A percentile compares a stretch with the other conserved stretches of the same genome.
phyloP scores from a whole-genome alignment of 2,329 filamentous ascomycete genomes.

The Paraphoma sp. region DNA sequence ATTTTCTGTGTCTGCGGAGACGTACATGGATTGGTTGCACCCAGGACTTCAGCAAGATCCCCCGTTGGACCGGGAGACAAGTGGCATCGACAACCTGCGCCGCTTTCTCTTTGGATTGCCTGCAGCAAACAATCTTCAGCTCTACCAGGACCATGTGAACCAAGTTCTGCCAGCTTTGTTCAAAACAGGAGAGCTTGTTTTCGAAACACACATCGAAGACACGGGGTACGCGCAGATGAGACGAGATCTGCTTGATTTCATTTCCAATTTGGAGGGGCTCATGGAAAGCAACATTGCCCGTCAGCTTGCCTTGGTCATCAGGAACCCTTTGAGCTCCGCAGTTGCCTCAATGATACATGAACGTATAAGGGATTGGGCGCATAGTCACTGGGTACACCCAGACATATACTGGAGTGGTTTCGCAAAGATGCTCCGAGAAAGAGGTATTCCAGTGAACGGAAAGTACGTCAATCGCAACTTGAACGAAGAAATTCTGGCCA shows the following conservation, averaged over 20 bases:
- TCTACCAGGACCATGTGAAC: constrained; percentile 10
- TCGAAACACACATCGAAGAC: constrained; percentile 9
- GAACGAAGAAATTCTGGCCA: constrained; percentile 11
- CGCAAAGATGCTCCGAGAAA: constrained; percentile 15
- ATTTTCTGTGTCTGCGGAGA: constrained; percentile 5
- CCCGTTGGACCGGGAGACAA: not conserved
- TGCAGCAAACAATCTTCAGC: constrained; percentile 6
- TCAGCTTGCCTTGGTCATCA: not conserved
- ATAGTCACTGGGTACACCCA: constrained; percentile 1
- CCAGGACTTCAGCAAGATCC: no score
- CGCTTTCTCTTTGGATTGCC: constrained; percentile 8
- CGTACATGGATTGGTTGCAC: not conserved
- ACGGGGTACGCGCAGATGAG: constrained; percentile 11
- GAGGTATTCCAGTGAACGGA: constrained; percentile 15
- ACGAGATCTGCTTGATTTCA: not conserved
- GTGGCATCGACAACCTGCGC: constrained; percentile 8
- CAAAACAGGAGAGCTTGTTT: not conserved
- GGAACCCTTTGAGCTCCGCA: not conserved
- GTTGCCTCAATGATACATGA: not conserved
- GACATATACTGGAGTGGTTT: constrained; percentile 5
- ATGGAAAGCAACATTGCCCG: not conserved
- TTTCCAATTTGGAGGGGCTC: not conserved
- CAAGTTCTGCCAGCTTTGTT: constrained; percentile 6
- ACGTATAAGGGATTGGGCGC: not conserved
- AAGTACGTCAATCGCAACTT: constrained; percentile 6